Percentiles rank a stretch among this genome's conserved stretches.
Evolutionary conservation across 2,329 filamentous ascomycete species (phyloP).

Genomic region (Stagonosporopsis vannaccii): DNA sequence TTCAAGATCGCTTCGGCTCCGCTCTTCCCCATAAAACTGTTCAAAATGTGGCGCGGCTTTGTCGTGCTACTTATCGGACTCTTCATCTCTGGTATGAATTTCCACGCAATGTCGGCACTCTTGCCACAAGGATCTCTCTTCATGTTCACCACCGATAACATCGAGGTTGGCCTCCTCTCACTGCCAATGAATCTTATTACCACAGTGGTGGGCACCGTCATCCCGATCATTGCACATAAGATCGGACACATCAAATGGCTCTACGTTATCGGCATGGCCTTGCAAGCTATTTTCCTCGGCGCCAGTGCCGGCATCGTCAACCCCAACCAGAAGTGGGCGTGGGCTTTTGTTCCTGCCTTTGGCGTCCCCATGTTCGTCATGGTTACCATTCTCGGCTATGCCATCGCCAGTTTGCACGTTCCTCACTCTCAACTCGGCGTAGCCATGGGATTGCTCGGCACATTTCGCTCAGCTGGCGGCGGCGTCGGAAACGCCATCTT

Average conservation of each 20-base stretch:
- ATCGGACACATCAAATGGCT: conserved; percentile 6
- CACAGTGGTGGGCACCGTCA: not conserved
- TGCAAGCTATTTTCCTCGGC: conserved; percentile 3
- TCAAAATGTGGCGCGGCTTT: conserved; percentile 5
- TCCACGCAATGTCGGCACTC: conserved; percentile 1
- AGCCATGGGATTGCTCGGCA: conserved; percentile 5
- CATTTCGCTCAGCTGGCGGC: conserved; percentile 4
- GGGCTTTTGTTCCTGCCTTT: conserved; percentile 7
- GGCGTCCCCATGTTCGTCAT: conserved; percentile 3
- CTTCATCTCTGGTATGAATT: conserved; percentile 4
- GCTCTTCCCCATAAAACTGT: conserved; percentile 2
- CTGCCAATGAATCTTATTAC: not conserved
- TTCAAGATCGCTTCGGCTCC: conserved; percentile 3
- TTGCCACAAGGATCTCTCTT: conserved; percentile 4
- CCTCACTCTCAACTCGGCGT: conserved; percentile 4
- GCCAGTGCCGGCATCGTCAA: conserved; percentile 1
- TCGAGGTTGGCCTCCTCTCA: not conserved
- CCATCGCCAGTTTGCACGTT: conserved; percentile 6
- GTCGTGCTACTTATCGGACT: conserved; percentile 3
- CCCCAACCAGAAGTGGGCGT: not conserved
- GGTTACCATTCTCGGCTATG: conserved; percentile 4
- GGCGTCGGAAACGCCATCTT: conserved; percentile 3
- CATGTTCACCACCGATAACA: conserved; percentile 1
- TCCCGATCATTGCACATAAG: not conserved
- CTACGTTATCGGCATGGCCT: conserved; percentile 2